Conservation (phyloP, 225 moss, liverwort and hornwort genomes). For the Physcomitrellopsis africana region DNA sequence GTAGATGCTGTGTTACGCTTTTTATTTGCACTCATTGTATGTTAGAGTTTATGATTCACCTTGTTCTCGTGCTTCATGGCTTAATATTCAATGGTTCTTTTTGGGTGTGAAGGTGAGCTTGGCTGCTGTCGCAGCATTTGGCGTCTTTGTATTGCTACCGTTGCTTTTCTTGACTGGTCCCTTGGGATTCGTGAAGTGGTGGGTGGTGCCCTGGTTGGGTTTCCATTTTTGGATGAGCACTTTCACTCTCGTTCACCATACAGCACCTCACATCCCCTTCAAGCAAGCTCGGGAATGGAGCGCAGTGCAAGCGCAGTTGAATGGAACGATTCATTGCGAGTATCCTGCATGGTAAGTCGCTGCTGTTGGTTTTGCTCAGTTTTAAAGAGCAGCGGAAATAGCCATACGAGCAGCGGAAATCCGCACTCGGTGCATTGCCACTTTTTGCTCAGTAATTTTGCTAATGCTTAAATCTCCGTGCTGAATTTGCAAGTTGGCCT, state of each 20-base stretch:
- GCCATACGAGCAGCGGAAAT: no score
- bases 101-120: conserved; percentile 60
- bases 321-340: conserved; percentile 88
- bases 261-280: conserved; percentile 91
- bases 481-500: neutral
- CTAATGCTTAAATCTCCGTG: neutral
- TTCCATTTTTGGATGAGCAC: conserved; percentile 99
- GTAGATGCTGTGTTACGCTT: conserved; percentile 25
- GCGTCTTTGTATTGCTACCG: conserved; percentile 63
- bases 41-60: neutral
- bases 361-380: neutral
- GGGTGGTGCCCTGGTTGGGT: conserved; percentile 90
- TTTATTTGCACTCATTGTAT: neutral
- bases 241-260: conserved; percentile 93
- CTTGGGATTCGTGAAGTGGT: conserved; percentile 84
- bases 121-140: conserved; percentile 77
- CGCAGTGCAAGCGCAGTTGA: conserved; percentile 72
- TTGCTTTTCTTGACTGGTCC: conserved; percentile 73
- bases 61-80: neutral
- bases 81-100: neutral
- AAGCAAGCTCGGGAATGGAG: conserved; percentile 89
- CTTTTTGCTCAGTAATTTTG: no score
- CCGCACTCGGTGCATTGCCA: no score
- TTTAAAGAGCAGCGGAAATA: neutral
- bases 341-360: conserved; percentile 72